Evolutionary conservation across 371 early-diverging fungal genomes (phyloP).

Genomic region (Thermomucor indicae-seudaticae): DNA sequence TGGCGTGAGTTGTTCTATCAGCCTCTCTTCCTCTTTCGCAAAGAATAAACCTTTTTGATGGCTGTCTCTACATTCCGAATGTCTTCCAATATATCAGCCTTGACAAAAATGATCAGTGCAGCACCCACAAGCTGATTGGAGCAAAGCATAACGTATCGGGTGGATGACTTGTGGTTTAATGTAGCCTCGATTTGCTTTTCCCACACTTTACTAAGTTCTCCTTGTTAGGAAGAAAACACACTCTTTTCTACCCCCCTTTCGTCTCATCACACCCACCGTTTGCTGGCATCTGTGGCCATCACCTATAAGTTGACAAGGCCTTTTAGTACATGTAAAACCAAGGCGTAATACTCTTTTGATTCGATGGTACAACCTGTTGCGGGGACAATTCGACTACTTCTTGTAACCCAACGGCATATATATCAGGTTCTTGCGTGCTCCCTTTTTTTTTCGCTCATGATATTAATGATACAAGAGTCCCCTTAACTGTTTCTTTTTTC

Average conservation of each 20-base stretch:
- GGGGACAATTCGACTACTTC: slow-evolving; percentile 93
- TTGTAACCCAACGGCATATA: slow-evolving; percentile 88
- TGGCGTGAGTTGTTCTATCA: neutral
- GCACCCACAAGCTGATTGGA: slow-evolving; percentile 89
- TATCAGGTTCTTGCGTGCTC: slow-evolving; percentile 59
- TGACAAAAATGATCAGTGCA: slow-evolving; percentile 78
- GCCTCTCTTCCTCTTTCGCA: too few relatives aligned
- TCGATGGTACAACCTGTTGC: slow-evolving; percentile 56
- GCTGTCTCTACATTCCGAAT: slow-evolving; percentile 82
- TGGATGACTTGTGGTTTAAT: slow-evolving; percentile 40
- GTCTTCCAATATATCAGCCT: slow-evolving; percentile 56
- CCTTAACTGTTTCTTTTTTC: too few relatives aligned
- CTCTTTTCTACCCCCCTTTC: neutral
- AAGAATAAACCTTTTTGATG: slow-evolving; percentile 63
- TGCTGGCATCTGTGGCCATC: slow-evolving; percentile 74
- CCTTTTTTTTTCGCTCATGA: neutral
- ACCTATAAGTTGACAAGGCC: slow-evolving; percentile 23
- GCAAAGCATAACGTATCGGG: slow-evolving; percentile 68
- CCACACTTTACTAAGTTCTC: slow-evolving; percentile 46
- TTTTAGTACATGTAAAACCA: neutral
- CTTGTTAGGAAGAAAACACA: neutral
- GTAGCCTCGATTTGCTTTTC: slow-evolving; percentile 60
- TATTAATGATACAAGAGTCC: too few relatives aligned
- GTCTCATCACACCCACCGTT: slow-evolving; percentile 21
- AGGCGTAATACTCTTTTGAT: neutral